These are phyloP conservation scores for Lepidopterella palustris DNA, from an alignment of 495 filamentous ascomycete genomes.

Conservation along the genomic window DNA sequence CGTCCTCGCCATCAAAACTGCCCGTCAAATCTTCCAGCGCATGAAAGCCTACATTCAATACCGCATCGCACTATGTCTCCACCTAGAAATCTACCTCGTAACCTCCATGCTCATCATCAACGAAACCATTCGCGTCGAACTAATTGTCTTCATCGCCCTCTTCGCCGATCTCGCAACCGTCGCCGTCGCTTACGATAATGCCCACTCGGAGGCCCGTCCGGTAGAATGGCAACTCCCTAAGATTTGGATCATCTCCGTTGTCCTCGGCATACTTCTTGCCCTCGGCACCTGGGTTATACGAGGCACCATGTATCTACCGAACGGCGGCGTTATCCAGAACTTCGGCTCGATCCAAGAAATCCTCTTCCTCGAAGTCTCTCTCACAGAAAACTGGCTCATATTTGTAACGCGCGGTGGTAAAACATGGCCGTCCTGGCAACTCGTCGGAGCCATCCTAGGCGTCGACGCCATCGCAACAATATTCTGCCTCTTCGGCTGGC, in stretches of 20 bases:
- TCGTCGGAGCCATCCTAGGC: constrained; percentile 62
- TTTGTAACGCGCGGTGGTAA: constrained; percentile 69
- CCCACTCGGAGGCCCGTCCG: constrained; percentile 62
- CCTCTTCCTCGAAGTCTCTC: constrained; percentile 65
- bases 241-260: constrained; percentile 68
- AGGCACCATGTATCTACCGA: constrained; percentile 56
- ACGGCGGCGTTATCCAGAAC: constrained; percentile 69
- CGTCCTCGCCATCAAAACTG: constrained; percentile 70
- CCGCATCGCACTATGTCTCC: constrained; percentile 70
- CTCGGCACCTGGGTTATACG: constrained; percentile 64
- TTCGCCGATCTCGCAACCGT: constrained; percentile 75
- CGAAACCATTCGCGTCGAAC: constrained; percentile 58
- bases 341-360: constrained; percentile 65
- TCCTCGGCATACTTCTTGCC: constrained; percentile 60
- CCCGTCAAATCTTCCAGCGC: constrained; percentile 74
- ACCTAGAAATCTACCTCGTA: constrained; percentile 72
- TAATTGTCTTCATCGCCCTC: constrained; percentile 70
- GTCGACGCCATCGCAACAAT: constrained; percentile 65
- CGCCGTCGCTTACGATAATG: constrained; percentile 71
- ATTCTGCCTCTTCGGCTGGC: constrained; percentile 69
- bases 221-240: constrained; percentile 74
- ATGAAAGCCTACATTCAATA: constrained; percentile 80
- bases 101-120: constrained; percentile 72
- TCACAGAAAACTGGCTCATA: constrained; percentile 76
- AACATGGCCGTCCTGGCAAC: constrained; percentile 67